Base-by-base conservation (phyloP, 768 basidiomycete genomes). In the Suillus subalutaceus region DNA sequence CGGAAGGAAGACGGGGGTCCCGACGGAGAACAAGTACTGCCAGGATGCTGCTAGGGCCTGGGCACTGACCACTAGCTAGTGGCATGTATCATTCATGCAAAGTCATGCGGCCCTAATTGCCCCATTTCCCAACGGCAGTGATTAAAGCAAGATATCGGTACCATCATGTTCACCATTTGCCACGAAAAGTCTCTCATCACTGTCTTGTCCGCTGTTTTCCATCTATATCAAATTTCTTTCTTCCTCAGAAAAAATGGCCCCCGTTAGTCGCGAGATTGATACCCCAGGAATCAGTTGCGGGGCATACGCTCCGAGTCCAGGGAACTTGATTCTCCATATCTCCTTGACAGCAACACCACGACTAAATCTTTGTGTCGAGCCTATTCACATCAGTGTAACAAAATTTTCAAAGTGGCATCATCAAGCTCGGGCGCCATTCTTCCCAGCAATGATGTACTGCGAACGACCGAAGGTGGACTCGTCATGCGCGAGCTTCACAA, bases 311-410 rank as follows among this genome's bases (percentile, higher is more conserved):
- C 23, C 26, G 2, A 26, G 26, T 26, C 26, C 23, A 26, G 23
- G n/a, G 57, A 40, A 18, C 7, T 8, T 23, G n/a, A 32, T 55
- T 18, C 30, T 53, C 41, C 55, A 64, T 70, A 64, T 12, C 53
- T 56, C 37, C 10, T 52, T 63, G 43, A 55, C 63, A 56, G 63
- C 38, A 57, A 55, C 7, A 57, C 40, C 46, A n/a, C 56, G 23
- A 18, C 9, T 9, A 4, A 32, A 55, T 18, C 44, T 9, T 38
- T 30, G 20, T 50, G 35, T 55, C 3, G 13, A 4, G n/a, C 4
- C 16, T 8, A 67, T 72, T 68, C 70, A 67, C 58, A 30, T 20
- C 20, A 35, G 18, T 18, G 38, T 64, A 63, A 16, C 48, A 60
- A 12, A 26, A 15, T 38, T 16, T 41, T 18, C 38, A 59, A 60